phyloP scores from a whole-genome alignment of 2,329 filamentous ascomycete species.

The Pseudocercospora pini-densiflorae region DNA sequence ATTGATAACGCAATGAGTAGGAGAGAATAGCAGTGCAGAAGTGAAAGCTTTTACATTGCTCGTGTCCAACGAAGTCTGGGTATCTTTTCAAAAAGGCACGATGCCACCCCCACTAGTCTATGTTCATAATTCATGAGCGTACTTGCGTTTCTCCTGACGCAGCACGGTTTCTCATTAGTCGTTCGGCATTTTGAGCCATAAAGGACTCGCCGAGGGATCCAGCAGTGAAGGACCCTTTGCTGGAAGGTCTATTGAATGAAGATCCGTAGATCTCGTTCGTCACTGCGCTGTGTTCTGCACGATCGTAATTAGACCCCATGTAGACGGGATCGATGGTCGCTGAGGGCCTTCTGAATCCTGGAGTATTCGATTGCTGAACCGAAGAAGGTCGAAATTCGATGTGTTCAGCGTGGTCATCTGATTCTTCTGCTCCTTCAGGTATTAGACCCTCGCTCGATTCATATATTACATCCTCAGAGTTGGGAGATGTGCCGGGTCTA shows the following conservation, averaged over 20 bases:
- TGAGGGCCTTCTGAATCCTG: slow-evolving; percentile 42
- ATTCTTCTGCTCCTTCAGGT: slow-evolving; percentile 16
- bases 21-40: not conserved
- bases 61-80: slow-evolving; percentile 10
- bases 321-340: slow-evolving; percentile 39
- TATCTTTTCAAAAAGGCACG: slow-evolving; percentile 9
- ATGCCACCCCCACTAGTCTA: slow-evolving; percentile 8
- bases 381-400: slow-evolving; percentile 34
- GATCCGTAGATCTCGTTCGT: slow-evolving; percentile 35
- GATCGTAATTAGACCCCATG: slow-evolving; percentile 30
- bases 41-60: slow-evolving; percentile 10
- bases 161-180: slow-evolving; percentile 30
- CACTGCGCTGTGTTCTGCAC: slow-evolving; percentile 30
- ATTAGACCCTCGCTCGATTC: slow-evolving; percentile 27
- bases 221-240: slow-evolving; percentile 32
- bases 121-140: slow-evolving; percentile 15
- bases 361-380: slow-evolving; percentile 38
- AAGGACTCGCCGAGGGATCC: slow-evolving; percentile 42
- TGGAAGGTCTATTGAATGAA: slow-evolving; percentile 26
- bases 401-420: slow-evolving; percentile 28
- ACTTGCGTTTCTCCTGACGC: slow-evolving; percentile 25
- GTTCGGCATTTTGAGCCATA: slow-evolving; percentile 42
- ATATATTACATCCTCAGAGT: slow-evolving; percentile 26
- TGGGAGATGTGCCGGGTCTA: not conserved
- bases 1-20: not conserved